Evolutionary conservation across 257 asterid genomes (phyloP).

Genomic region (Solanum lycopersicoides): DNA sequence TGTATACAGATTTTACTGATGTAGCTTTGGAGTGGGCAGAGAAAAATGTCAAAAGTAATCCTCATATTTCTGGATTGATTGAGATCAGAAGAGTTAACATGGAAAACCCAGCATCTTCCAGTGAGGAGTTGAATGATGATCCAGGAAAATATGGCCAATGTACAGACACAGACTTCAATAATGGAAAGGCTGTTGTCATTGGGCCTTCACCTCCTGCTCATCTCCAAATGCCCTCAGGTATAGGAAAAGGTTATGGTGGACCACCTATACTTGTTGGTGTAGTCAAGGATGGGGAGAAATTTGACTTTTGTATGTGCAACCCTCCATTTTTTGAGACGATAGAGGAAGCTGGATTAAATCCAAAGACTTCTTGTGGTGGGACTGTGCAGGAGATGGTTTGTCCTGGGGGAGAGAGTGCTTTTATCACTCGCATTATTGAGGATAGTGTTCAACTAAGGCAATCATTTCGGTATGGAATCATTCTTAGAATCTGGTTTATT

Average conservation of each 20-base stretch:
- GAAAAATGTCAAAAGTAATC: conserved; percentile 61
- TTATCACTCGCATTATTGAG: conserved; percentile 63
- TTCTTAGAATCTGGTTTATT: not conserved
- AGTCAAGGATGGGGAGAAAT: conserved; percentile 61
- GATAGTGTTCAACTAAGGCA: conserved; percentile 62
- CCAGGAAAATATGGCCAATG: conserved; percentile 8
- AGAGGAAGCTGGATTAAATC: conserved; percentile 86
- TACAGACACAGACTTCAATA: not conserved
- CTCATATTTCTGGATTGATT: conserved; percentile 56
- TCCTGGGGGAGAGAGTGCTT: conserved; percentile 76
- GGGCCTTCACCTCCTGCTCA: conserved; percentile 9
- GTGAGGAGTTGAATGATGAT: conserved; percentile 12
- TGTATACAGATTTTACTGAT: conserved; percentile 63
- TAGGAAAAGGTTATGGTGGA: conserved; percentile 19
- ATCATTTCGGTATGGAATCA: conserved; percentile 44
- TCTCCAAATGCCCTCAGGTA: conserved; percentile 2
- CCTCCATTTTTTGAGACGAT: conserved; percentile 93
- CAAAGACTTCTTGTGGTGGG: conserved; percentile 96
- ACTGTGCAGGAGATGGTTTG: conserved; percentile 88
- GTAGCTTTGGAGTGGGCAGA: conserved; percentile 89
- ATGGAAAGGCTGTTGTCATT: not conserved
- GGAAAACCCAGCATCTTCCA: not conserved
- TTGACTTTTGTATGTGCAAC: conserved; percentile 95
- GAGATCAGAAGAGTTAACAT: conserved; percentile 57
- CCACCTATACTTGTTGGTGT: conserved; percentile 62